Evolutionary conservation across 495 filamentous ascomycete genomes (phyloP), one percentile per base, ranked within the genome.

Genomic region (Penicillium bialowiezense): DNA sequence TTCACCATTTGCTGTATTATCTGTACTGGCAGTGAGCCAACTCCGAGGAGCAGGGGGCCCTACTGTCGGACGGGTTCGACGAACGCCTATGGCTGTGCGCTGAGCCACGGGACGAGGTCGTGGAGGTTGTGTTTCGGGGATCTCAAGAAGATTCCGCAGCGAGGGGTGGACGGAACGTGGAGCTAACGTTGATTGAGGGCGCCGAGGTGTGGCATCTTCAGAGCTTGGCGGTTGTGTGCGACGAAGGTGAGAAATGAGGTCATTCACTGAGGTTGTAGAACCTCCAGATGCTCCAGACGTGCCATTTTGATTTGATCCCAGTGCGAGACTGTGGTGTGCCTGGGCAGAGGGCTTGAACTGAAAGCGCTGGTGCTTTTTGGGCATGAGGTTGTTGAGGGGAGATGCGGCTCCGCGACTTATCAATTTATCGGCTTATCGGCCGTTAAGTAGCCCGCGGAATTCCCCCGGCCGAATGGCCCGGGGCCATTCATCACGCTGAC

Each of bases 1-100:
- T 13, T 57, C 38, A 18, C 17, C 41, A 41, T 7, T 35, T 23
- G 23, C 14, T 10, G 3, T 12, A 7, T 41, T 19, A 5, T 72
- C 54, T 5, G 45, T 40, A 29, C 67, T 58, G 9, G 46, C 50
- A n/a, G 60, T 29, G n/a, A 86, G 57, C 89, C 89, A 93, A 57
- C 86, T 90, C 23, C 71, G 73, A 2, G 89, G 89, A 15, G 87
- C 73, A 7, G 86, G 77, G 3, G 89, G 88, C 0, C 88, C 89
- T 1, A 87, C 69, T 0, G 80, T 78, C 13, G 72, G 62, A 48
- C 81, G 75, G 50, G 69, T 44, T 23, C 76, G 60, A 56, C 65
- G 64, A 66, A 72, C 45, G 19, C 60, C 62, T 24, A 72, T 58
- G 58, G 60, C 68, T 24, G 60, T 48, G 36, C 68, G 59, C 21